Evolutionary conservation across 192 early-diverging fungal species (phyloP).

Genomic region (Podila minutissima): DNA sequence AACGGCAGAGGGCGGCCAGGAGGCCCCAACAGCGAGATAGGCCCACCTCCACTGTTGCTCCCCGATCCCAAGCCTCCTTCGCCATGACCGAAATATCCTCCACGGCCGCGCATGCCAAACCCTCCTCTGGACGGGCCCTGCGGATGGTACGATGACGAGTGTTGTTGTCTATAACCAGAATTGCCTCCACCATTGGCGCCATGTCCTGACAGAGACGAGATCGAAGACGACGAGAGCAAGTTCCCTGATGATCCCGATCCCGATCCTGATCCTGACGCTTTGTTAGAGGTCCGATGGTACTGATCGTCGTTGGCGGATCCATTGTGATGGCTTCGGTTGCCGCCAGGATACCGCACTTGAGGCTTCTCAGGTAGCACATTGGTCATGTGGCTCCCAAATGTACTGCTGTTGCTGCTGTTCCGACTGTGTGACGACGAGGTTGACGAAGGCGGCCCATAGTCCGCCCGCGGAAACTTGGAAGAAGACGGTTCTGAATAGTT

Average conservation of each 20-base stretch:
- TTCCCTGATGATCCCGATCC: too few species aligned
- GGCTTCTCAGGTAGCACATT: constrained; percentile 33
- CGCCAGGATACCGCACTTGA: constrained; percentile 10
- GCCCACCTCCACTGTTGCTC: not conserved
- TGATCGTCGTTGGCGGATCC: not conserved
- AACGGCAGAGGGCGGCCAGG: constrained; percentile 13
- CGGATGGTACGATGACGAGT: not conserved
- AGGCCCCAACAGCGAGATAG: constrained; percentile 17
- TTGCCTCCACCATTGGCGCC: not conserved
- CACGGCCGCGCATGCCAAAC: constrained; percentile 5
- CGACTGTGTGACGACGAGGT: constrained; percentile 12
- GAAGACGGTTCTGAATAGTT: constrained; percentile 1
- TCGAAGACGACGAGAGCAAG: too few species aligned
- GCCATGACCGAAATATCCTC: constrained; percentile 27
- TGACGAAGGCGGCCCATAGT: constrained; percentile 9
- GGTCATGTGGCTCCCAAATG: not conserved
- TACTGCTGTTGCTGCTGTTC: constrained; percentile 4
- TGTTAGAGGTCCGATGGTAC: not conserved
- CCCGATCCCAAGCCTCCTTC: constrained; percentile 6
- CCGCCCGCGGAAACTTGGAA: constrained; percentile 48
- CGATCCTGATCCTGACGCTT: too few species aligned
- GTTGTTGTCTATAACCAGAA: not conserved
- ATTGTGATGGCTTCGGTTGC: not conserved
- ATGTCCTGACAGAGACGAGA: not conserved
- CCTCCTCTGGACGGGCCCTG: not conserved